Conservation (phyloP, 2,329 filamentous ascomycete genomes). For the Trichoderma simmonsii region DNA sequence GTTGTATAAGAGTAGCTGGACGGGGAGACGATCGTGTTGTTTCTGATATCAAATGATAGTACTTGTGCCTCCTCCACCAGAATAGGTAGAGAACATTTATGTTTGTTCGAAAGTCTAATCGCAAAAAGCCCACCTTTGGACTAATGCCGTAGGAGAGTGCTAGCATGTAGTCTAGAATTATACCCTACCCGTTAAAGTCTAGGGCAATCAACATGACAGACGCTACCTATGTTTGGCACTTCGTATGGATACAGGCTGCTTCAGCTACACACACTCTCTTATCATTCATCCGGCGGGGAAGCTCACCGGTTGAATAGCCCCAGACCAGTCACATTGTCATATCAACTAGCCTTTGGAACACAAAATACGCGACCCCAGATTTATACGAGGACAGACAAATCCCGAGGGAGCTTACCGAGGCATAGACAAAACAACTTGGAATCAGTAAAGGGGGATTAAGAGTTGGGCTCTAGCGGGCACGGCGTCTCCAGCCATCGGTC, state of each 20-base stretch:
- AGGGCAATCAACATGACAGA: neutral
- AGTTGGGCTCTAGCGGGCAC: neutral
- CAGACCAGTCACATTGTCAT: neutral
- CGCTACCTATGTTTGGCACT: neutral
- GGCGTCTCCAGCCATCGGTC: neutral
- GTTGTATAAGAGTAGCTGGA: neutral
- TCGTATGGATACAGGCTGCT: neutral
- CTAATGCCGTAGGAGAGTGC: neutral
- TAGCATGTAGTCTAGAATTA: neutral
- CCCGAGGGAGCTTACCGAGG: neutral
- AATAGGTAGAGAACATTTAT: neutral
- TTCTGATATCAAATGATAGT: no score
- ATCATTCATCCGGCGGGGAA: slow-evolving; percentile 2
- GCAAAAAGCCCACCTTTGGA: neutral
- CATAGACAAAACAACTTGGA: neutral
- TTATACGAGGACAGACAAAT: neutral
- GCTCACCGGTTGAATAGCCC: neutral
- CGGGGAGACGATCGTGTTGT: no score
- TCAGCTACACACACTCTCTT: neutral
- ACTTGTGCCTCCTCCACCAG: neutral
- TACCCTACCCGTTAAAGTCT: neutral
- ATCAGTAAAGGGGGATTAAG: neutral
- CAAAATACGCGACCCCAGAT: neutral
- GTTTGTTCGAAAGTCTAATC: neutral
- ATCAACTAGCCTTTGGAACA: neutral